phyloP scores from a whole-genome alignment of 2,329 filamentous ascomycete genomes.

The Aspergillus amoenus region DNA sequence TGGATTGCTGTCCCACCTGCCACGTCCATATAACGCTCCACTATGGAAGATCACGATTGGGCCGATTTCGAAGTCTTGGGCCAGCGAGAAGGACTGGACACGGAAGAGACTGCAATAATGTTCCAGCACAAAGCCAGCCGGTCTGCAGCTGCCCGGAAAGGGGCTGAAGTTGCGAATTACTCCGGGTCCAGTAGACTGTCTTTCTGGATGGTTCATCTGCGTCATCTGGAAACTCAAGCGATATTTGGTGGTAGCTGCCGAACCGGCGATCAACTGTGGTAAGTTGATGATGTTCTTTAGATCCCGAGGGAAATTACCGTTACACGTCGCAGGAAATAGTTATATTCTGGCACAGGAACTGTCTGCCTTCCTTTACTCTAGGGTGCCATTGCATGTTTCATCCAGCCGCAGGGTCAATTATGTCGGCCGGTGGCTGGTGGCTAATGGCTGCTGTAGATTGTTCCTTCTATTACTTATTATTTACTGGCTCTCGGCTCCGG shows the following conservation, averaged over 20 bases:
- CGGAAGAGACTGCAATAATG: not conserved
- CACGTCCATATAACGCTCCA: constrained; percentile 19
- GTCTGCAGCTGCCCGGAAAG: constrained; percentile 5
- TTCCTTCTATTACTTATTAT: not conserved
- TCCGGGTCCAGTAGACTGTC: not conserved
- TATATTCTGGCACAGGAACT: too few species aligned
- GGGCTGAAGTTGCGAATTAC: not conserved
- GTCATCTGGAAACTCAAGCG: not conserved
- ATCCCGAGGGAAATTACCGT: not conserved
- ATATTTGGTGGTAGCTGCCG: not conserved
- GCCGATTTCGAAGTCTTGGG: constrained; percentile 9
- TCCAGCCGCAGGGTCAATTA: not conserved
- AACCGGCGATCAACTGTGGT: not conserved
- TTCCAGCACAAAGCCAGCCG: not conserved
- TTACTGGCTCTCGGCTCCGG: too few species aligned
- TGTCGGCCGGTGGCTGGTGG: not conserved
- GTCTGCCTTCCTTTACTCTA: not conserved
- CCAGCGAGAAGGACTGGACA: not conserved
- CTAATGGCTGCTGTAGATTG: not conserved
- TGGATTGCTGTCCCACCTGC: constrained; percentile 17
- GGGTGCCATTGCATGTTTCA: not conserved
- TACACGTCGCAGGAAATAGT: not conserved
- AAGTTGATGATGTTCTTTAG: not conserved
- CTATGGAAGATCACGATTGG: constrained; percentile 9
- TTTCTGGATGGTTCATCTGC: not conserved